Evolutionary conservation across 2,329 filamentous ascomycete species (phyloP), one percentile per base, ranked within the genome.

Genomic region (Hypoxylon sp.): DNA sequence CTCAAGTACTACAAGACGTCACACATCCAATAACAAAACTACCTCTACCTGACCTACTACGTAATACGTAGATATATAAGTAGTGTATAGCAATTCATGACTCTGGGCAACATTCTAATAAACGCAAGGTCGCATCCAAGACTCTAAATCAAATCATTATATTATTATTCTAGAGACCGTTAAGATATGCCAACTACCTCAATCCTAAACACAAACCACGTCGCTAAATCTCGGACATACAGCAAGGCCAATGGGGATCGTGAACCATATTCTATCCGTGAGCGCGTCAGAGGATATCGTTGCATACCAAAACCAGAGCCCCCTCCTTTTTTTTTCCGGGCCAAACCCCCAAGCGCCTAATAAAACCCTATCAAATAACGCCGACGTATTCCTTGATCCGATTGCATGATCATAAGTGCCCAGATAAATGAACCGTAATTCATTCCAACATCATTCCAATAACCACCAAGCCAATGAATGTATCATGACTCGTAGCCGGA

Each of bases 211-310:
- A 55, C 59, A 48, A 42, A 59, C 22, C 29, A 59, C 62, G 22
- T 54, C 39, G 65, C 58, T 61, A 19, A 60, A 55, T 51, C 65
- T 44, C n/a, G 39, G 13, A 59, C 50, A 54, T 48, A 48, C 47
- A 51, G 39, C 26, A 57, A 62, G 62, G 52, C 14, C 19, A 54
- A 64, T 51, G 33, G 39, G 42, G 39, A 62, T 51, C 51, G 54
- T 47, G 35, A 56, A 46, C 42, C 57, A 67, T 55, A 55, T 59
- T 47, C 29, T 48, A 56, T 54, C 53, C 56, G 19, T 61, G 51
- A 42, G 37, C 62, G 54, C 54, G 37, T 51, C 42, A 53, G 52
- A 58, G 62, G 63, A 67, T 71, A 70, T 71, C 60, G 47, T 65
- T 53, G 56, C 56, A 67, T 60, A 66, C 44, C 62, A 54, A 56